Evolutionary conservation across 495 filamentous ascomycete genomes (phyloP).

Genomic region (Chlorociboria aeruginascens): DNA sequence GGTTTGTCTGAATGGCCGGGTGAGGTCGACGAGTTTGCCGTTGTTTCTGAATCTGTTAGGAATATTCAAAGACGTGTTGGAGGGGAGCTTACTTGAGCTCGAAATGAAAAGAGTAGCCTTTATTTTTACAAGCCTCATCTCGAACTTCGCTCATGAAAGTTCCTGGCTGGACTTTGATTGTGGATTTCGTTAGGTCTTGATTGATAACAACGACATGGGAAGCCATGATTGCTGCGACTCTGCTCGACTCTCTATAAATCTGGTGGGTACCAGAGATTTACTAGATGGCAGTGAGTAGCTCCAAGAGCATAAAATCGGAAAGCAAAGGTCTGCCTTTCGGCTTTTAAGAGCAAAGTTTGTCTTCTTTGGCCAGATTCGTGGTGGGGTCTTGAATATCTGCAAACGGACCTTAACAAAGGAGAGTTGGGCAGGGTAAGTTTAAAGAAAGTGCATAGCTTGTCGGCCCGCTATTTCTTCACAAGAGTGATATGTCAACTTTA

Average conservation of each 20-base stretch:
- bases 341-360: too few species aligned
- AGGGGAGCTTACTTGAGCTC: slow-evolving; percentile 55
- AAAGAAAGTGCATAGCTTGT: too few species aligned
- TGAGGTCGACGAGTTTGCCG: slow-evolving; percentile 74
- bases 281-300: too few species aligned
- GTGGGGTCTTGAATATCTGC: slow-evolving; percentile 11
- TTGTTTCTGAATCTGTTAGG: slow-evolving; percentile 35
- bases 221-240: slow-evolving; percentile 45
- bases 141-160: slow-evolving; percentile 74
- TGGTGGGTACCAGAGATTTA: neutral
- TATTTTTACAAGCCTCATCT: slow-evolving; percentile 73
- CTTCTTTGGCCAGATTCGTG: slow-evolving; percentile 6
- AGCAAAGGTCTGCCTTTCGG: too few species aligned
- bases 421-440: too few species aligned
- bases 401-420: too few species aligned
- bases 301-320: too few species aligned
- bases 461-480: too few species aligned
- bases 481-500: too few species aligned
- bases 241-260: neutral
- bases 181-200: slow-evolving; percentile 54
- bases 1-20: slow-evolving; percentile 72
- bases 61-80: neutral
- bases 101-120: slow-evolving; percentile 60
- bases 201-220: slow-evolving; percentile 85
- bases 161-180: slow-evolving; percentile 71